Conservation (phyloP, 2,329 filamentous ascomycete species). For the Mollisia scopiformis region DNA sequence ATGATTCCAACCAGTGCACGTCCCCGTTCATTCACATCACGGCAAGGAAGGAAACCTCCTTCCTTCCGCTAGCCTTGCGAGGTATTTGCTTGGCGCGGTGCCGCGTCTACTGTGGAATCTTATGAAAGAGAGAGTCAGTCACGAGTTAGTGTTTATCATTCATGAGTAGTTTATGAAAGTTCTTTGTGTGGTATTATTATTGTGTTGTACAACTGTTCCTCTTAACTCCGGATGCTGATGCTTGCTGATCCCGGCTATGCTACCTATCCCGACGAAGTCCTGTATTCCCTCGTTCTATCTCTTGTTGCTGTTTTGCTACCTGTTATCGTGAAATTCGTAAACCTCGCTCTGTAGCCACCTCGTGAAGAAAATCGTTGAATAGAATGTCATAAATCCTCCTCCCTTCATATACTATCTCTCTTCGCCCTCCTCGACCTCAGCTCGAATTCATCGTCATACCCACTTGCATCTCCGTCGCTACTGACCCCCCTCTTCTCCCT, state of each 20-base stretch:
- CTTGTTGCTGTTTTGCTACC: background rate
- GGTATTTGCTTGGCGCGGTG: too few species aligned
- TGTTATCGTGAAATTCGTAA: too few species aligned
- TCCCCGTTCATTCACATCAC: too few species aligned
- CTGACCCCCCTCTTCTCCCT: slow-evolving; percentile 29
- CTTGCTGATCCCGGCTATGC: background rate
- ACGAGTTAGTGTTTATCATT: too few species aligned
- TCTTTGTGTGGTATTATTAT: too few species aligned
- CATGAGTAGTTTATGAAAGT: too few species aligned
- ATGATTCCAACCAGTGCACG: too few species aligned
- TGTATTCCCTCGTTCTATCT: background rate
- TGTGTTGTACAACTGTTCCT: background rate
- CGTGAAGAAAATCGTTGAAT: background rate
- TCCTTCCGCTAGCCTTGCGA: too few species aligned
- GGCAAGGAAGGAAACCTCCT: too few species aligned
- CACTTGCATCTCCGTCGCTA: slow-evolving; percentile 54
- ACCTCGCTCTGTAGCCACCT: background rate
- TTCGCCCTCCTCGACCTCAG: background rate
- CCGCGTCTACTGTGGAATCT: too few species aligned
- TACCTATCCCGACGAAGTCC: background rate
- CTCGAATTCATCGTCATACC: slow-evolving; percentile 47
- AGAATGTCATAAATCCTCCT: background rate
- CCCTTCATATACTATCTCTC: background rate
- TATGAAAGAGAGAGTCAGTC: too few species aligned
- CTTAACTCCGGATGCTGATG: background rate